Conservation (phyloP, 2,329 filamentous ascomycete species). For the Pleoardoris graminearum region DNA sequence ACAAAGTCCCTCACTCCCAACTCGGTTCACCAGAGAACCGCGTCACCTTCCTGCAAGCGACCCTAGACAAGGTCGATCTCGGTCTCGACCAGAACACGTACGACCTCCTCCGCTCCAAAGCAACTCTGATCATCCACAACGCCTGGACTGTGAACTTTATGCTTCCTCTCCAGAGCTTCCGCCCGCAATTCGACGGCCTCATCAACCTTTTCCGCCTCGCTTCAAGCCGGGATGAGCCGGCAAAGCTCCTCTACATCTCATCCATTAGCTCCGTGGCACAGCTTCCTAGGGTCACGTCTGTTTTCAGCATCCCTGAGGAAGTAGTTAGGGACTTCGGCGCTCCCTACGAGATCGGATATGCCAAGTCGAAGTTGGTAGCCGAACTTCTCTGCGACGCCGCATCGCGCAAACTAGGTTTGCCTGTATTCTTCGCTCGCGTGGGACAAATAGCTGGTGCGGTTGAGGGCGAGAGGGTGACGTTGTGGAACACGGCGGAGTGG, state of each 20-base stretch:
- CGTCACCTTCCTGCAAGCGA: slow-evolving; percentile 15
- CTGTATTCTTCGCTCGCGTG: slow-evolving; percentile 27
- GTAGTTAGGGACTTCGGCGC: slow-evolving; percentile 28
- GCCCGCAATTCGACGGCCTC: slow-evolving; percentile 11
- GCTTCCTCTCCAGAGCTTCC: slow-evolving; percentile 21
- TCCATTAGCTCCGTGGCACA: slow-evolving; percentile 43
- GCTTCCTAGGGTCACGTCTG: neutral
- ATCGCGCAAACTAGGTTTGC: slow-evolving; percentile 28
- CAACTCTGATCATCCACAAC: slow-evolving; percentile 54
- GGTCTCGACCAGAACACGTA: slow-evolving; percentile 41
- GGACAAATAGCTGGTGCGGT: slow-evolving; percentile 39
- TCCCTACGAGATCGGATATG: slow-evolving; percentile 43
- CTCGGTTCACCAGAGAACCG: slow-evolving; percentile 1
- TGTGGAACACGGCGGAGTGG: slow-evolving; percentile 35
- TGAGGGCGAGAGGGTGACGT: slow-evolving; percentile 8
- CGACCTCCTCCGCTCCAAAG: slow-evolving; percentile 13
- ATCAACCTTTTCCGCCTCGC: slow-evolving; percentile 17
- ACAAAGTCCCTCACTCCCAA: slow-evolving; percentile 5
- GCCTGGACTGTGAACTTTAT: slow-evolving; percentile 62
- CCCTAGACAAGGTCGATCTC: slow-evolving; percentile 31
- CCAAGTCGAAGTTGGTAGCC: slow-evolving; percentile 44
- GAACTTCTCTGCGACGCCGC: slow-evolving; percentile 37
- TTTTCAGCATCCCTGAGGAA: slow-evolving; percentile 34
- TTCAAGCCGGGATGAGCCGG: neutral
- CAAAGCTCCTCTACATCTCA: slow-evolving; percentile 44